A percentile compares a stretch with the other conserved stretches of the same genome.
Evolutionary conservation across 768 basidiomycete species (phyloP).

Genomic region (Lentinula raphanica): DNA sequence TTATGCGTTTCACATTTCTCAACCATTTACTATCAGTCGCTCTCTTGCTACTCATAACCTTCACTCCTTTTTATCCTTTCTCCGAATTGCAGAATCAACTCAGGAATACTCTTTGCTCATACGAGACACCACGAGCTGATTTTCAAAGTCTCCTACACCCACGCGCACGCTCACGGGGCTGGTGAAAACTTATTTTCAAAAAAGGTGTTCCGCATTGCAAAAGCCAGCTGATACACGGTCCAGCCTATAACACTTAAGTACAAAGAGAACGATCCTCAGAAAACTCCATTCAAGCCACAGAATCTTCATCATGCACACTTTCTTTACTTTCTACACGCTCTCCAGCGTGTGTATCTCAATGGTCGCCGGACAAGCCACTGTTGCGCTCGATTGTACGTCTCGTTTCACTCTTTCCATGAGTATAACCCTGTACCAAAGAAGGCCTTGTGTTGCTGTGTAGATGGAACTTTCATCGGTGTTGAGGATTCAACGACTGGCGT

Average conservation of each 20-base stretch:
- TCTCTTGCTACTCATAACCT: background rate
- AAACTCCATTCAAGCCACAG: background rate
- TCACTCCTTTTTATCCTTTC: background rate
- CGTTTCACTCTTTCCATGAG: background rate
- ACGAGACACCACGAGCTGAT: background rate
- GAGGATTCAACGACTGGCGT: constrained; percentile 25
- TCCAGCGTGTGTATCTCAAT: background rate
- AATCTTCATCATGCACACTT: background rate
- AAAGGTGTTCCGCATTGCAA: background rate
- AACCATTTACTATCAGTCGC: too few species aligned
- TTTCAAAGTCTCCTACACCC: background rate
- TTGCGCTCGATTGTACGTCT: background rate
- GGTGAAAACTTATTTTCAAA: background rate
- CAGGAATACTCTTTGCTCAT: background rate
- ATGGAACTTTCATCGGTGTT: constrained; percentile 33
- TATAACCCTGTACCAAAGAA: background rate
- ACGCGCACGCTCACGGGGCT: background rate
- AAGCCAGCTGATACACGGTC: background rate
- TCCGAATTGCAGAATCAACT: background rate
- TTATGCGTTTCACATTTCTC: too few species aligned
- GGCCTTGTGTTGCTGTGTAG: constrained; percentile 19
- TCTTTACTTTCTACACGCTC: background rate
- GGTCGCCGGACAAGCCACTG: background rate
- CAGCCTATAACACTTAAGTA: background rate
- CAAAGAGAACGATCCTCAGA: background rate